phyloP scores from a whole-genome alignment of 352 stramenopile genomes.

The Globisporangium takayamanum region DNA sequence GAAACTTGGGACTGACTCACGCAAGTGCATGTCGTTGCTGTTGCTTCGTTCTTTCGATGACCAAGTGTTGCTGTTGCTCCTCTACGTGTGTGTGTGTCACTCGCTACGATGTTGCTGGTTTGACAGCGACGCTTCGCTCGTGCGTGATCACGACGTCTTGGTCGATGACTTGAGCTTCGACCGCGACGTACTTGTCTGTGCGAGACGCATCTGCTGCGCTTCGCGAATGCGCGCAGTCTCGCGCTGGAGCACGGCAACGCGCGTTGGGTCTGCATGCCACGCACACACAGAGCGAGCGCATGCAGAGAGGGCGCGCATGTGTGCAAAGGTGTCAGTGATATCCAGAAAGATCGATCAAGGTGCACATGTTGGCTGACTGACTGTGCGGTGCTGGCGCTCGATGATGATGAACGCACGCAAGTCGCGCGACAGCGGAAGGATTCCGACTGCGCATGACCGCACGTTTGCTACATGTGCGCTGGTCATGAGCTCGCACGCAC shows the following conservation, averaged over 20 bases:
- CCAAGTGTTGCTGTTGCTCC: too few relatives aligned
- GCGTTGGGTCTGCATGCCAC: slow-evolving; percentile 30
- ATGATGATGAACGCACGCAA: neutral
- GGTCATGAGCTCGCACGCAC: slow-evolving; percentile 23
- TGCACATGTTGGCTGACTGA: neutral
- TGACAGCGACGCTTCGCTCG: too few relatives aligned
- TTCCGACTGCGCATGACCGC: neutral
- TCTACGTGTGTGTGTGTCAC: neutral
- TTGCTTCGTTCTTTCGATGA: neutral
- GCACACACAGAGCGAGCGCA: too few relatives aligned
- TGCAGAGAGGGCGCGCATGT: too few relatives aligned
- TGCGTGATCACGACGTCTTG: neutral
- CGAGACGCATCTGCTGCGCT: slow-evolving; percentile 41
- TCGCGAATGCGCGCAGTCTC: slow-evolving; percentile 53
- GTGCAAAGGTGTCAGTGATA: too few relatives aligned
- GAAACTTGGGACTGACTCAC: slow-evolving; percentile 1
- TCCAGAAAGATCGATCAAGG: too few relatives aligned
- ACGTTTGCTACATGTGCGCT: slow-evolving; percentile 5
- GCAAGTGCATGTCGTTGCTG: neutral
- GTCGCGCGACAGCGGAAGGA: too few relatives aligned
- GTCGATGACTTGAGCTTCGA: slow-evolving; percentile 16
- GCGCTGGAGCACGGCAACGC: slow-evolving; percentile 44
- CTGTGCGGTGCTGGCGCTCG: neutral
- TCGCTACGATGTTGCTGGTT: neutral
- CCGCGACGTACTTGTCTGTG: slow-evolving; percentile 14